These are phyloP conservation scores for Monosporozyma aerobia DNA, from an alignment of 805 yeast species.

Conservation along the genomic window DNA sequence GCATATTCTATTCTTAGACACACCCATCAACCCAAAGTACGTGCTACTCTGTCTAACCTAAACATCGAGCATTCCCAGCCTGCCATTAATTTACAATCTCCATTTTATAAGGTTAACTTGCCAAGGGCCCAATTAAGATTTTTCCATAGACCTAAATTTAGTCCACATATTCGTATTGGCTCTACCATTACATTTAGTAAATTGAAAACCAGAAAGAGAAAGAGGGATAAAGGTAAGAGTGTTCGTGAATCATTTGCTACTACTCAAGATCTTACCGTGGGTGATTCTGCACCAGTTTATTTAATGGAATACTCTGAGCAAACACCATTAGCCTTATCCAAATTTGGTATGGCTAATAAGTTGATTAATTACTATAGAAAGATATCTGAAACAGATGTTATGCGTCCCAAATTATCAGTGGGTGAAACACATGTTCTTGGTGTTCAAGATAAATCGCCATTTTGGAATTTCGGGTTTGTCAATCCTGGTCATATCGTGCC, in stretches of 20 bases:
- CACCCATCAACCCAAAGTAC: slow-evolving; percentile 82
- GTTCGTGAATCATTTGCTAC: slow-evolving; percentile 61
- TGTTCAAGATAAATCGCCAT: slow-evolving; percentile 93
- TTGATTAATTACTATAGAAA: slow-evolving; percentile 89
- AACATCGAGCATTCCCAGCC: slow-evolving; percentile 88
- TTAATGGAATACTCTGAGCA: slow-evolving; percentile 88
- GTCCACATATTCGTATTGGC: slow-evolving; percentile 57
- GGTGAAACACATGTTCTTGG: slow-evolving; percentile 96
- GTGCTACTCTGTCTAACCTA: slow-evolving; percentile 86
- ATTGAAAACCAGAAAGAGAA: slow-evolving; percentile 69
- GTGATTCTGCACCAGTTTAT: slow-evolving; percentile 72
- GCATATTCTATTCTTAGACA: slow-evolving; percentile 75
- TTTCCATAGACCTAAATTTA: slow-evolving; percentile 72
- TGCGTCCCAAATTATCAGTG: slow-evolving; percentile 76
- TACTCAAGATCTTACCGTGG: slow-evolving; percentile 68
- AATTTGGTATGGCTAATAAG: slow-evolving; percentile 94
- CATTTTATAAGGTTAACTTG: slow-evolving; percentile 75
- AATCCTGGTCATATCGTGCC: slow-evolving; percentile 93
- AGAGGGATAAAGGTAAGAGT: slow-evolving; percentile 81
- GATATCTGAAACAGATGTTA: slow-evolving; percentile 64
- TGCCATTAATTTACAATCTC: slow-evolving; percentile 78
- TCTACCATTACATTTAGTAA: slow-evolving; percentile 67
- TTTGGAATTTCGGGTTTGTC: slow-evolving; percentile 97
- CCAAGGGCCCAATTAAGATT: slow-evolving; percentile 59
- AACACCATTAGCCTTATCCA: slow-evolving; percentile 68